These are phyloP conservation scores for Neodidymelliopsis sp. DNA, from an alignment of 2,329 filamentous ascomycete species.

Conservation along the genomic window DNA sequence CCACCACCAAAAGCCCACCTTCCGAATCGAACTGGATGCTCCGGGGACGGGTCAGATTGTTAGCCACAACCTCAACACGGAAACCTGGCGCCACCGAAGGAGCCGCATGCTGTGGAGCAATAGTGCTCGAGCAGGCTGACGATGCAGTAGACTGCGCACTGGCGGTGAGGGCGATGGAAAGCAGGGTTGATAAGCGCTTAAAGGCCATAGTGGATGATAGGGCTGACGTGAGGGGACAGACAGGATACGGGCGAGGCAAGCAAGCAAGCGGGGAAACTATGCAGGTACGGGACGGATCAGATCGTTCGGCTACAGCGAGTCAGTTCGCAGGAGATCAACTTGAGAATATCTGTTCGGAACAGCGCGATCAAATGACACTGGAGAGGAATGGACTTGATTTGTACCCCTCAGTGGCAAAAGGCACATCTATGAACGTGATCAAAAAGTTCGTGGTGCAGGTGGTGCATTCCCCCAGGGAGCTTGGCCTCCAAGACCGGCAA, in stretches of 20 bases:
- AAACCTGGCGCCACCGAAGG: slow-evolving; percentile 55
- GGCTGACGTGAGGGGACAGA: slow-evolving; percentile 23
- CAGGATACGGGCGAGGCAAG: slow-evolving; percentile 2
- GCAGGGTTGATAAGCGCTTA: slow-evolving; percentile 37
- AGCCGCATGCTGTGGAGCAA: slow-evolving; percentile 47
- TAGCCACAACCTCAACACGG: slow-evolving; percentile 55
- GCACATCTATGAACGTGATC: slow-evolving; percentile 14
- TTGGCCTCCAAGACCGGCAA: slow-evolving; percentile 26
- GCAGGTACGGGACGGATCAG: slow-evolving; percentile 16
- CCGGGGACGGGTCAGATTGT: slow-evolving; percentile 54
- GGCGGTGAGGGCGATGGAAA: slow-evolving; percentile 30
- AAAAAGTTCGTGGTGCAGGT: slow-evolving; percentile 6
- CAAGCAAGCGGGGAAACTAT: slow-evolving; percentile 12
- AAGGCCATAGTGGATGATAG: slow-evolving; percentile 25
- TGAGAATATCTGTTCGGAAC: slow-evolving; percentile 2
- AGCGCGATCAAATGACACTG: slow-evolving; percentile 1
- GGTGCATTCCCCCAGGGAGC: slow-evolving; percentile 25
- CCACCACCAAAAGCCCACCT: slow-evolving; percentile 59
- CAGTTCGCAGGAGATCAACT: slow-evolving; percentile 4
- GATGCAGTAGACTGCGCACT: slow-evolving; percentile 31
- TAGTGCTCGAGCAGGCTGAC: slow-evolving; percentile 43
- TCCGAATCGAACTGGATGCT: slow-evolving; percentile 57
- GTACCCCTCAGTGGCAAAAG: slow-evolving; percentile 29
- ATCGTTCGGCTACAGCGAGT: slow-evolving; percentile 4
- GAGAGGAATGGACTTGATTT: slow-evolving; percentile 16